A percentile compares a stretch with the other conserved stretches of the same genome.
phyloP scores from a whole-genome alignment of 208 protist species.

The Trypanosomatidae sp. region DNA sequence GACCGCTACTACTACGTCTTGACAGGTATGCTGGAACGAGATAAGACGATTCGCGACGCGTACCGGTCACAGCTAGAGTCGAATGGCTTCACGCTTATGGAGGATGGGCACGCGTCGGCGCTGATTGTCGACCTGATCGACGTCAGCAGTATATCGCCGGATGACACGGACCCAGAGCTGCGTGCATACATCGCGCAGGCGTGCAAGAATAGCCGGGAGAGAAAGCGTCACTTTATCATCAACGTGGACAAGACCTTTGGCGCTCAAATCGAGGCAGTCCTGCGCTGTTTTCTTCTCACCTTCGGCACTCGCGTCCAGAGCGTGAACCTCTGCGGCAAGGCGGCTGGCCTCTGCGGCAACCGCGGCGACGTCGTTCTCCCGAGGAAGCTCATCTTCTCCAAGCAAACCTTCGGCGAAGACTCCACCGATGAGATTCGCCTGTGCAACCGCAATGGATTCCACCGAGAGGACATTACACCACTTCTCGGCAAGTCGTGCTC shows the following conservation, averaged over 20 bases:
- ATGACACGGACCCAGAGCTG: constrained; percentile 51
- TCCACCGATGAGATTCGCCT: constrained; percentile 73
- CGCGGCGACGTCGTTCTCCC: constrained; percentile 83
- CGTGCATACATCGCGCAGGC: constrained; percentile 23
- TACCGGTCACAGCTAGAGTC: constrained; percentile 56
- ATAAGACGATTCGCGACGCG: constrained; percentile 45
- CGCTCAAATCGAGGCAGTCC: constrained; percentile 70
- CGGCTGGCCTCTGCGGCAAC: constrained; percentile 60
- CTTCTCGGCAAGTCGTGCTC: constrained; percentile 47
- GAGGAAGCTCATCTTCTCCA: constrained; percentile 79
- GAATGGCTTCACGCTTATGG: constrained; percentile 73
- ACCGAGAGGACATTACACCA: constrained; percentile 33
- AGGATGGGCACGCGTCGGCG: constrained; percentile 62
- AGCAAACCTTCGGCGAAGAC: constrained; percentile 81
- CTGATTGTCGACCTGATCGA: constrained; percentile 81
- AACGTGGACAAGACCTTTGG: constrained; percentile 91
- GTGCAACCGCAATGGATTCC: constrained; percentile 55
- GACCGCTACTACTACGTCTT: constrained; percentile 81
- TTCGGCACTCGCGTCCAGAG: constrained; percentile 77
- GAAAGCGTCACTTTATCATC: constrained; percentile 66
- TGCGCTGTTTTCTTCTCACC: constrained; percentile 64
- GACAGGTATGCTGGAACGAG: constrained; percentile 54
- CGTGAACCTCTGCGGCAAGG: constrained; percentile 78
- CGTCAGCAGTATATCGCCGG: constrained; percentile 39
- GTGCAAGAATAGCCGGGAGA: constrained; percentile 1